phyloP scores from a whole-genome alignment of 2,329 filamentous ascomycete genomes.

The Hypoxylon sp. region DNA sequence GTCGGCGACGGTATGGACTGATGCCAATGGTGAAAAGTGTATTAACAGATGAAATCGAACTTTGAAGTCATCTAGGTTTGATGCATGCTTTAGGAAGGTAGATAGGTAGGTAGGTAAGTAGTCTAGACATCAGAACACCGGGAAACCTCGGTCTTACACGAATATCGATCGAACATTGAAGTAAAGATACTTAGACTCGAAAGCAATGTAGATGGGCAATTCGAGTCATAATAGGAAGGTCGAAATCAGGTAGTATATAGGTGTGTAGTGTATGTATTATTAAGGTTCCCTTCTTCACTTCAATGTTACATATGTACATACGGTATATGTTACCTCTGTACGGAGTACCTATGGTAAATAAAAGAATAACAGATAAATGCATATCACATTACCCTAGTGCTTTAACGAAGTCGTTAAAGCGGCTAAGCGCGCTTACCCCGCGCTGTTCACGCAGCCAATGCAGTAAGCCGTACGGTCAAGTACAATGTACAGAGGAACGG shows the following conservation, averaged over 20 bases:
- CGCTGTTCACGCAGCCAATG: slow-evolving; percentile 8
- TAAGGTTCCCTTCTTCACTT: no score
- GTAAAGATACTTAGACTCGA: slow-evolving; percentile 1
- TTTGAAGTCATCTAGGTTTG: slow-evolving; percentile 23
- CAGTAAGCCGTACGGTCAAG: not conserved
- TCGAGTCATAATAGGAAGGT: slow-evolving; percentile 17
- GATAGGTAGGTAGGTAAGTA: not conserved
- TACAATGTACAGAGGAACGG: not conserved
- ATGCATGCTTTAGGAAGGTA: not conserved
- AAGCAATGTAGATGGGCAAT: slow-evolving; percentile 3
- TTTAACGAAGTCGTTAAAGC: not conserved
- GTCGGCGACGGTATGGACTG: slow-evolving; percentile 21
- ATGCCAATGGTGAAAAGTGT: slow-evolving; percentile 21
- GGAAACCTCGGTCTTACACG: not conserved
- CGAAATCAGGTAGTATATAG: no score
- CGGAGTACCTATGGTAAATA: no score
- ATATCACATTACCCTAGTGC: slow-evolving; percentile 4
- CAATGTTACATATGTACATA: no score
- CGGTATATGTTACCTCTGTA: no score
- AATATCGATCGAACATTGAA: not conserved
- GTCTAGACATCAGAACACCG: not conserved
- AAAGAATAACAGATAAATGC: not conserved
- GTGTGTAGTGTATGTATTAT: no score
- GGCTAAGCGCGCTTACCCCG: slow-evolving; percentile 23
- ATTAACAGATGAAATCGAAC: slow-evolving; percentile 7